Conservation (phyloP, 2,329 filamentous ascomycete genomes). For the Aurifilum marmelostoma region DNA sequence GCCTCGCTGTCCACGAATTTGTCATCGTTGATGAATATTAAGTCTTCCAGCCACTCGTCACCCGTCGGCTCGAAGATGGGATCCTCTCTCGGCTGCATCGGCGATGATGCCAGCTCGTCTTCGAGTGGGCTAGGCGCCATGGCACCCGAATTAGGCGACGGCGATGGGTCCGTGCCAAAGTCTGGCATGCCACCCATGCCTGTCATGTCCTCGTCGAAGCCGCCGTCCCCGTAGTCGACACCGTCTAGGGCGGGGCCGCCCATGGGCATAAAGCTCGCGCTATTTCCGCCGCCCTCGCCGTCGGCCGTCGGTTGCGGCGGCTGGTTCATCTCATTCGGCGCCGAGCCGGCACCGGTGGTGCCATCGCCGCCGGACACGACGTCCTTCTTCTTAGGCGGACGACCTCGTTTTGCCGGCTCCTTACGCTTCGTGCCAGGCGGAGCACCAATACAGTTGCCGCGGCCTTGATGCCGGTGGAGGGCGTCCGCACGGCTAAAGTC, state of each 20-base stretch:
- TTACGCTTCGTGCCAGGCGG: slow-evolving; percentile 76
- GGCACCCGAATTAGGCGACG: slow-evolving; percentile 24
- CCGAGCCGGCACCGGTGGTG: not conserved
- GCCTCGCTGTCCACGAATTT: slow-evolving; percentile 27
- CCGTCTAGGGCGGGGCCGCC: slow-evolving; percentile 5
- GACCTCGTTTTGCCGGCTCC: slow-evolving; percentile 60
- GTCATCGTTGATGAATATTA: slow-evolving; percentile 27
- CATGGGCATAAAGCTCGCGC: slow-evolving; percentile 26
- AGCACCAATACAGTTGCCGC: slow-evolving; percentile 94
- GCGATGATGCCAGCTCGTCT: slow-evolving; percentile 27
- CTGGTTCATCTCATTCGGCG: slow-evolving; percentile 25
- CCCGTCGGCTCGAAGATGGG: slow-evolving; percentile 25
- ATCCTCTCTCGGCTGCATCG: slow-evolving; percentile 22
- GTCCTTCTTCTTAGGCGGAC: slow-evolving; percentile 59
- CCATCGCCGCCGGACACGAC: slow-evolving; percentile 11
- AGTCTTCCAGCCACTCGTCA: slow-evolving; percentile 28
- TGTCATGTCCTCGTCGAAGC: slow-evolving; percentile 21
- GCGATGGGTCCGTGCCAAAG: slow-evolving; percentile 26
- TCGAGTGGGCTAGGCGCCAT: slow-evolving; percentile 27
- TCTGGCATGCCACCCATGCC: slow-evolving; percentile 26
- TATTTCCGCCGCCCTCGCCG: slow-evolving; percentile 13
- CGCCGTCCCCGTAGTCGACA: slow-evolving; percentile 11
- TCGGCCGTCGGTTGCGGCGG: slow-evolving; percentile 22
- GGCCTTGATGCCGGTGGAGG: slow-evolving; percentile 88
- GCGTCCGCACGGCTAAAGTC: slow-evolving; percentile 95